Base-by-base conservation (phyloP, 1,284 basidiomycete species). In the Cryptococcus depauperatus region DNA sequence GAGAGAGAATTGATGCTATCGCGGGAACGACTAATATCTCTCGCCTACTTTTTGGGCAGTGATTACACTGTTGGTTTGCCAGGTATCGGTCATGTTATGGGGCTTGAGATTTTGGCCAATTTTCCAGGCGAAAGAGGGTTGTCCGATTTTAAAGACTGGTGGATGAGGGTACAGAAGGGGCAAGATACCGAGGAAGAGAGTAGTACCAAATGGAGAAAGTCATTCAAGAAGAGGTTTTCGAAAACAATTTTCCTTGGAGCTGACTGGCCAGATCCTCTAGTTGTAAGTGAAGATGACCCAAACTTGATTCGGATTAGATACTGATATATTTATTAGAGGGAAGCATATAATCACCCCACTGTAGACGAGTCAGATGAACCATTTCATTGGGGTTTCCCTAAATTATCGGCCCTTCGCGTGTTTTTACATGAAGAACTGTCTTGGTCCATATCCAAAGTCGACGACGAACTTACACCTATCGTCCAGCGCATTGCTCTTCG, bases 61-160 rank as follows among this genome's bases (percentile, higher is more conserved):
- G 95, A 99, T 72, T 99, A 99, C 69, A 87, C 88, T 3, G 85
- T 95, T n/a, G 95, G 95, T 5, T 69, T 98, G n/a, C 77, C 83
- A 1, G 92, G 93, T 1, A 82, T 97, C 1, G 95, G 95, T 0
- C 93, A 92, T 1, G 95, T 98, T 1, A 82, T 92, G 7, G 95
- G 91, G 1, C 92, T 97, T 82, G 95, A 99, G 65, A 73, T 96
- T 22, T 70, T 96, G 60, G 83, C 81, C 51, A 90, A 95, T 68
- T 96, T 96, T 64, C 82, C 85, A 1, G 89, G 88, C 1, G 75
- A 81, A 34, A 79, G 85, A 56, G 88, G 90, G 1, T 73, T 98
- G 50, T 75, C 81, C 46, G 79, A 82, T 48, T 99, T 98, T 73
- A 86, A 81, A 61, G 79, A 85, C 33, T 99, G 95, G 95, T 99